Evolutionary conservation across 1,139 yeast species (phyloP).

Genomic region (Geotrichum armillariae): DNA sequence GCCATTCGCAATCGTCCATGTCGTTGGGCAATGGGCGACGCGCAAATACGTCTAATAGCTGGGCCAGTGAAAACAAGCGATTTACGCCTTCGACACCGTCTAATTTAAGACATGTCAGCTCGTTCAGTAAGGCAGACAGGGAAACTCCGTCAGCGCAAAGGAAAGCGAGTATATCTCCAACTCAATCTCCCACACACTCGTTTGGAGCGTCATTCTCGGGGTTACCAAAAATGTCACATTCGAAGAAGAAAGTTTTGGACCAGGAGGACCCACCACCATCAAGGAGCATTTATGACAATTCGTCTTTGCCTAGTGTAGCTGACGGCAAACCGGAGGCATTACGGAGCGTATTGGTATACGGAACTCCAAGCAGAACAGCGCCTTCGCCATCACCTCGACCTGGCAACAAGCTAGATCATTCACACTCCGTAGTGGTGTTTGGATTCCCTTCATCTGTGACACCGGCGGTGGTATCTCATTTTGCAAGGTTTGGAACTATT

Average conservation of each 20-base stretch:
- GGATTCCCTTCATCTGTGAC: slow-evolving; percentile 84
- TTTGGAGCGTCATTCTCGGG: slow-evolving; percentile 31
- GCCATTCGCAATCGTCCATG: slow-evolving; percentile 15
- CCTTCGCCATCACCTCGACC: slow-evolving; percentile 16
- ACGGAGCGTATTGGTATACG: slow-evolving; percentile 22
- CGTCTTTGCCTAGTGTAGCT: slow-evolving; percentile 1
- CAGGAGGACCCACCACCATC: slow-evolving; percentile 40
- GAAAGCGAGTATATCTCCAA: slow-evolving; percentile 19
- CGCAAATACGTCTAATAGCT: slow-evolving; percentile 15
- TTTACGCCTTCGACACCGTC: slow-evolving; percentile 10
- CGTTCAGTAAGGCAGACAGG: slow-evolving; percentile 21
- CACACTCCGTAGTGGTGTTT: slow-evolving; percentile 71
- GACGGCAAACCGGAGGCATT: slow-evolving; percentile 9
- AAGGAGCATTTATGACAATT: slow-evolving; percentile 36
- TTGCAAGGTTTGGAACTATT: slow-evolving; percentile 77
- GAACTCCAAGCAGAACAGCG: slow-evolving; percentile 9
- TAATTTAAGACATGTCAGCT: slow-evolving; percentile 21
- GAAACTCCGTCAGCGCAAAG: slow-evolving; percentile 16
- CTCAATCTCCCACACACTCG: slow-evolving; percentile 21
- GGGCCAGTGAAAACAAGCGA: slow-evolving; percentile 22
- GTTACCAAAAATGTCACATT: slow-evolving; percentile 34
- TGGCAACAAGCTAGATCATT: slow-evolving; percentile 17
- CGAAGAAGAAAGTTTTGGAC: slow-evolving; percentile 26
- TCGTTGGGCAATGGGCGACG: slow-evolving; percentile 13
- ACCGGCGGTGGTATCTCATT: slow-evolving; percentile 66